These are phyloP conservation scores for Fraxinus sp. DNA, from an alignment of 305 asterid genomes.

Conservation along the genomic window DNA sequence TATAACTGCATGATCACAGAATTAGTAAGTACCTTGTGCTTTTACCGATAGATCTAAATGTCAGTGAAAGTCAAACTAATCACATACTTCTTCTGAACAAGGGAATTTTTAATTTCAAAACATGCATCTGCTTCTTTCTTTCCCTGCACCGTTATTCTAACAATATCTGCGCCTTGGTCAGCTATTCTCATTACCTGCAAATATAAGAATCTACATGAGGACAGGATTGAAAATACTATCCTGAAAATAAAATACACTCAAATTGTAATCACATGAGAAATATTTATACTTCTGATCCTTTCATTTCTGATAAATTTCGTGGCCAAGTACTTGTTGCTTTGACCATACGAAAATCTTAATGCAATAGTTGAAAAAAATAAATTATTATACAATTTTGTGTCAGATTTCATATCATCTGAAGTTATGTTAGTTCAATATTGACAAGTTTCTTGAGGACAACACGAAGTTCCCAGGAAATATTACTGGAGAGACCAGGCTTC, in stretches of 20 bases:
- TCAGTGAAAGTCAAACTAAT: background rate
- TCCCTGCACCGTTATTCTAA: slow-evolving; percentile 97
- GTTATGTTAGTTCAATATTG: background rate
- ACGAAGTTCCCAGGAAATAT: background rate
- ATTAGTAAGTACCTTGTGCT: slow-evolving; percentile 27
- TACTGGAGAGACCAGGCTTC: background rate
- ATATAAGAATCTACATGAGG: slow-evolving; percentile 21
- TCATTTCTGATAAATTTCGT: background rate
- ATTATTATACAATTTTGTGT: background rate
- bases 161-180: slow-evolving; percentile 95
- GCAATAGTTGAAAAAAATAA: background rate
- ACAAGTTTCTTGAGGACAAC: background rate
- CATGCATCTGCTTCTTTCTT: slow-evolving; percentile 98
- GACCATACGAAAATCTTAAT: background rate
- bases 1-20: slow-evolving; percentile 60
- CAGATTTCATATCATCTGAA: background rate
- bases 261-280: background rate
- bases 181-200: slow-evolving; percentile 93
- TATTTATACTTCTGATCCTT: background rate
- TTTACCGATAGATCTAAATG: slow-evolving; percentile 11
- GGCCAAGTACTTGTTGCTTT: background rate
- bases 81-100: slow-evolving; percentile 90
- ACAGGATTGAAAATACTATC: background rate
- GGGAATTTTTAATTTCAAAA: slow-evolving; percentile 81
- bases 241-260: background rate